Conservation (phyloP, 257 asterid species). For the Leonotis leonurus region DNA sequence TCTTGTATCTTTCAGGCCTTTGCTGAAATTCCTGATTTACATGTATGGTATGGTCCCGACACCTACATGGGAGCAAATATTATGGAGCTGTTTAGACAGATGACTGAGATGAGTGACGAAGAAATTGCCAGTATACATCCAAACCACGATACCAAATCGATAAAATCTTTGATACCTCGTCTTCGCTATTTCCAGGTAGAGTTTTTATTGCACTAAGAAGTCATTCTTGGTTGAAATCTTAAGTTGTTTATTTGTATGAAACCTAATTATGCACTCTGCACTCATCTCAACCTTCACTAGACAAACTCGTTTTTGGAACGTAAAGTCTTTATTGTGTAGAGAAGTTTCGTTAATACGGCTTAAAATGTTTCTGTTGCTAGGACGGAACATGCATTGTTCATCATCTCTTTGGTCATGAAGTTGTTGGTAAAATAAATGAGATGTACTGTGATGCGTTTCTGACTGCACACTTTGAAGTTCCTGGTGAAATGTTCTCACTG, state of each 20-base stretch:
- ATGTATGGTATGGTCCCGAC: conserved; percentile 93
- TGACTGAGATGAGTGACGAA: conserved; percentile 83
- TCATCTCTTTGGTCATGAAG: conserved; percentile 94
- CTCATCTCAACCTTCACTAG: too few species aligned
- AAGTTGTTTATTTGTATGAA: too few species aligned
- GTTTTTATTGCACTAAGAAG: neutral
- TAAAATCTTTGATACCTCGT: conserved; percentile 80
- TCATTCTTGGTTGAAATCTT: neutral
- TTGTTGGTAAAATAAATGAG: conserved; percentile 69
- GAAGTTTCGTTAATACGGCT: neutral
- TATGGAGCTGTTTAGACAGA: conserved; percentile 73
- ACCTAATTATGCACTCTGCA: too few species aligned
- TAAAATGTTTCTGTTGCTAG: conserved; percentile 30
- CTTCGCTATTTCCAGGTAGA: conserved; percentile 87
- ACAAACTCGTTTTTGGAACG: neutral
- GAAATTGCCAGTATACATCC: conserved; percentile 87
- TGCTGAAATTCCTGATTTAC: conserved; percentile 64
- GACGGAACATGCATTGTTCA: conserved; percentile 96
- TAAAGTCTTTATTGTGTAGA: neutral
- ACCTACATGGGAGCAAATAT: conserved; percentile 97
- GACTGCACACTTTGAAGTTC: conserved; percentile 97
- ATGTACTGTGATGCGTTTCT: conserved; percentile 88
- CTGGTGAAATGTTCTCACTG: conserved; percentile 91
- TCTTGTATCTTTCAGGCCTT: conserved; percentile 55
- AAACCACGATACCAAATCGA: conserved; percentile 48